Conservation (phyloP, 352 stramenopile genomes). For the Phytophthora europaea region DNA sequence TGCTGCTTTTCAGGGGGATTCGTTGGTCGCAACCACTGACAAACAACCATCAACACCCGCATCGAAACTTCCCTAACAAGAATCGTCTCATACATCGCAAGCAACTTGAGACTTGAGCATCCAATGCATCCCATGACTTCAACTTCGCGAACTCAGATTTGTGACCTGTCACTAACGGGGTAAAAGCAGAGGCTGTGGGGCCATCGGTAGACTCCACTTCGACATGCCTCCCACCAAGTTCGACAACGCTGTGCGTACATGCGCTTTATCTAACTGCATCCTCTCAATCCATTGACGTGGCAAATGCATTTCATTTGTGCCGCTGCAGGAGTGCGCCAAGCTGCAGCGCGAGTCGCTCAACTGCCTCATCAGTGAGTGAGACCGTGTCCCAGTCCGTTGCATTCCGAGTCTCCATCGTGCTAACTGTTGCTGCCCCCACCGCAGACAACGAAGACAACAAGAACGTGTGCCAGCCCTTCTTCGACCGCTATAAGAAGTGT, state of each 20-base stretch:
- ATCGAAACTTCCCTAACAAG: conserved; percentile 4
- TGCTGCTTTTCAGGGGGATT: background rate
- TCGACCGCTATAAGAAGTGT: conserved; percentile 76
- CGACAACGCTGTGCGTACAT: conserved; percentile 49
- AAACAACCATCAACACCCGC: background rate
- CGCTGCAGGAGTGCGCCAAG: conserved; percentile 66
- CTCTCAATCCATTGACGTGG: background rate
- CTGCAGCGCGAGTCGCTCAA: conserved; percentile 78
- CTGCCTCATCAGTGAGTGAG: conserved; percentile 62
- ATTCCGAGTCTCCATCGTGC: background rate
- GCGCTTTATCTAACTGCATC: background rate
- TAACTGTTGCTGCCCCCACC: background rate
- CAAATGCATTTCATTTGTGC: conserved; percentile 1
- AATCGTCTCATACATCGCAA: background rate
- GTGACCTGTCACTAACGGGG: background rate
- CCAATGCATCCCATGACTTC: background rate
- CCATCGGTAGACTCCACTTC: background rate
- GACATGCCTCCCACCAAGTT: conserved; percentile 49
- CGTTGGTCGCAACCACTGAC: conserved; percentile 3
- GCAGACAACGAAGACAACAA: conserved; percentile 64
- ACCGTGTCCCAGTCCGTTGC: background rate
- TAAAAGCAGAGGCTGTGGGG: background rate
- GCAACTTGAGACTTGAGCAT: background rate
- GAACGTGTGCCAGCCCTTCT: conserved; percentile 61
- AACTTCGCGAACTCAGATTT: background rate